Evolutionary conservation across 805 yeast species (phyloP).

Genomic region (Barnettozyma siamensis): DNA sequence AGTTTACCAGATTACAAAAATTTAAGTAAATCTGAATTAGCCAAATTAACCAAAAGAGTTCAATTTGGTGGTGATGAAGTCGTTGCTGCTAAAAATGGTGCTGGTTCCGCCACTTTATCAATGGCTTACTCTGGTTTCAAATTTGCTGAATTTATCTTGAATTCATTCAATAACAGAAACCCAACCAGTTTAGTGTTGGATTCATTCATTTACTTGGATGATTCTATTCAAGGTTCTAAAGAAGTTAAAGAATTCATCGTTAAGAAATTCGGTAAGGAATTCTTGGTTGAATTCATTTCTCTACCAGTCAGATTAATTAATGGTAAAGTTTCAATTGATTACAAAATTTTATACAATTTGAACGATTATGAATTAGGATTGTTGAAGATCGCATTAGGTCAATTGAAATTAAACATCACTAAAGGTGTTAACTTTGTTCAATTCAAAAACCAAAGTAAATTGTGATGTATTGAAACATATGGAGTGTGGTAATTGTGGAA

Average conservation of each 20-base stretch:
- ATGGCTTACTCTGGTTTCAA: slow-evolving; percentile 94
- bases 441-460: slow-evolving; percentile 20
- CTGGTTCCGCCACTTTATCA: slow-evolving; percentile 90
- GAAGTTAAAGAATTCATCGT: slow-evolving; percentile 20
- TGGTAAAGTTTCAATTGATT: slow-evolving; percentile 55
- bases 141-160: slow-evolving; percentile 45
- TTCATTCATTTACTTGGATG: slow-evolving; percentile 46
- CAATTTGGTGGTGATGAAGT: slow-evolving; percentile 98
- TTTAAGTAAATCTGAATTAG: slow-evolving; percentile 21
- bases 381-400: slow-evolving; percentile 48
- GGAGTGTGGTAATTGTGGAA: no score
- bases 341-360: slow-evolving; percentile 43
- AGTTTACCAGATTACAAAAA: slow-evolving; percentile 15
- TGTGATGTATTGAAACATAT: no score
- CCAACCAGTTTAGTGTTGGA: slow-evolving; percentile 35
- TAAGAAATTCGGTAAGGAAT: slow-evolving; percentile 13
- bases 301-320: slow-evolving; percentile 53
- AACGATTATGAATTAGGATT: slow-evolving; percentile 50
- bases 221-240: slow-evolving; percentile 19
- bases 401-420: slow-evolving; percentile 48
- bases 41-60: slow-evolving; percentile 70
- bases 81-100: slow-evolving; percentile 90
- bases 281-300: slow-evolving; percentile 43
- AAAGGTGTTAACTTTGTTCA: slow-evolving; percentile 50
- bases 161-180: slow-evolving; percentile 6